Conservation (phyloP, 768 basidiomycete species). For the Heimioporus sp. region DNA sequence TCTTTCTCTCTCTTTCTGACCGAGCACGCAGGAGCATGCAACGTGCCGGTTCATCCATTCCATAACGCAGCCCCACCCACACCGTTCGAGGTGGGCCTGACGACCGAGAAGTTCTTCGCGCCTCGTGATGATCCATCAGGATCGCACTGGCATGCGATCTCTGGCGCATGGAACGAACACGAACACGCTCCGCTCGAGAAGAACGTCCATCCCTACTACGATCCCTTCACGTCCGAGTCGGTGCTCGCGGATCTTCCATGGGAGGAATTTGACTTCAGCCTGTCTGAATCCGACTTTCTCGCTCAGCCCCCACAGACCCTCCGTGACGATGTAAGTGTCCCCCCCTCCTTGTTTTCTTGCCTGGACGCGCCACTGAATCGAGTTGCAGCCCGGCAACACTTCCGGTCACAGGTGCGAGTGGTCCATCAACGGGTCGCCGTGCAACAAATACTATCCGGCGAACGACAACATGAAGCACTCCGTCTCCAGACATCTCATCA, state of each 20-base stretch:
- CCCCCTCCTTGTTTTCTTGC: neutral
- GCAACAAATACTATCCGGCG: neutral
- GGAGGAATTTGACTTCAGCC: too few relatives aligned
- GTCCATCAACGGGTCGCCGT: constrained; percentile 5
- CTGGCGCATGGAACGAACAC: too few relatives aligned
- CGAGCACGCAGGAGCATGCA: neutral
- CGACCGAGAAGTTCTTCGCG: neutral
- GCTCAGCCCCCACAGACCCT: neutral
- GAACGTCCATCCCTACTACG: neutral
- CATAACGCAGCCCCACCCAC: neutral
- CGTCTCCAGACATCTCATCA: constrained; percentile 11
- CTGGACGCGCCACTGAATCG: neutral
- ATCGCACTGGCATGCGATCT: too few relatives aligned
- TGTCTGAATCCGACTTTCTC: neutral
- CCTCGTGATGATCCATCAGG: too few relatives aligned
- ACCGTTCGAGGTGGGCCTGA: too few relatives aligned
- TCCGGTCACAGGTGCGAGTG: constrained; percentile 5
- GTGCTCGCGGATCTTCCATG: too few relatives aligned
- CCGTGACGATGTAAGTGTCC: constrained; percentile 6
- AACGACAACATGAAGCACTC: constrained; percentile 9
- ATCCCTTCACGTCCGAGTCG: neutral
- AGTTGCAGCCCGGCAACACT: neutral
- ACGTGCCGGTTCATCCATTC: neutral
- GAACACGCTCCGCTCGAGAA: neutral
- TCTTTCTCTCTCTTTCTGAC: neutral